Base-by-base conservation (phyloP, 306 rosid species). In the Inga leiocalycina region DNA sequence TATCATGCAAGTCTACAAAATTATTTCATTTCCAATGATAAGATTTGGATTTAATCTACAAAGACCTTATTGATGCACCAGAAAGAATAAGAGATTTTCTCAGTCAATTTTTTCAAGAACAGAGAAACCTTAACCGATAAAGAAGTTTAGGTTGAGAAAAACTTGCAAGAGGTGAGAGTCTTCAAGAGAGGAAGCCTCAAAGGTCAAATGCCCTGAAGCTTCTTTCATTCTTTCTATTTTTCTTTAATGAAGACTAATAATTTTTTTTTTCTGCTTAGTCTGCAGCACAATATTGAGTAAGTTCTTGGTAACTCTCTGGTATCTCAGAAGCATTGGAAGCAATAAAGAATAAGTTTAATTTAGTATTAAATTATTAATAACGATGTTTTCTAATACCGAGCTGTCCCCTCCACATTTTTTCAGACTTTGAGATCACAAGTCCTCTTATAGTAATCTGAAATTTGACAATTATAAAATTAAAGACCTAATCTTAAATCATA, bases 401-500 rank as follows among this genome's bases (percentile, higher is more conserved):
- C 80, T 88, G 95, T 86, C 93, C 91, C 87, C 87, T 86, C 71
- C 79, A 81, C 62, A 59, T 59, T 66, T 64, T 39, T 52, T 67
- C 80, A 79, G 85, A 85, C 82, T 81, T 72, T 35, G 79, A 81
- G 80, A 81, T 82, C 85, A 84, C 92, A 87, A 86, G 92, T 87
- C 70, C 82, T 41, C 82, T 88, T 85, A 88, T 83, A 75, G 65
- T 84, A 82, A 85, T 88, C 84, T 80, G 46, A 84, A 83, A 75
- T 82, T 84, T 86, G 85, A 80, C 75, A 84, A 46, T 71, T 71
- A 71, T 71, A 43, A 43, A n/a, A 39, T 20, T 41, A 52, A 0
- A 71, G 37, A 62, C 68, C 68, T 24, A 62, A 24, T 62, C 68
- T 62, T 62, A 62, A 62, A 27, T 71, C 43, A 22, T 81, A 86